A percentile compares a stretch with the other conserved stretches of the same genome.
These are phyloP conservation scores for Ceratocystis smalleyi DNA, from an alignment of 2,329 filamentous ascomycete genomes.

Conservation along the genomic window DNA sequence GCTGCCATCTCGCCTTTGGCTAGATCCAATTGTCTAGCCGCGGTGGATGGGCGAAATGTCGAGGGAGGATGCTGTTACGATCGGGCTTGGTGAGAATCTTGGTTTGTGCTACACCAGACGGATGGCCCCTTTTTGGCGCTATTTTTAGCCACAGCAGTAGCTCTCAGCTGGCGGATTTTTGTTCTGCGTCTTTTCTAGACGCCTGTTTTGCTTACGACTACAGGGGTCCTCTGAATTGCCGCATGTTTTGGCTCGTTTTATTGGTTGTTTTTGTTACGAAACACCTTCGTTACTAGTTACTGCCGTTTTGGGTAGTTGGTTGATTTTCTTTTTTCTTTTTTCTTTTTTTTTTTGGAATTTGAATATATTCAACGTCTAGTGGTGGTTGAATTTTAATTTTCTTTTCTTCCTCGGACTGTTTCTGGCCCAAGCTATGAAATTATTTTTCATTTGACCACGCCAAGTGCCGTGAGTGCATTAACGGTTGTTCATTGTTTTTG, in stretches of 20 bases:
- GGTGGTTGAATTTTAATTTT: too few species aligned
- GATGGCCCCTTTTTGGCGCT: background rate
- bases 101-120: background rate
- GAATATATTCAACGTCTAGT: too few species aligned
- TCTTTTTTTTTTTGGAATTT: background rate
- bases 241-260: background rate
- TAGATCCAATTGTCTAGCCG: too few species aligned
- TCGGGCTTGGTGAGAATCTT: background rate
- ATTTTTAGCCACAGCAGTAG: background rate
- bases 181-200: background rate
- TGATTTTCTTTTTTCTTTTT: background rate
- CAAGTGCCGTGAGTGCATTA: background rate
- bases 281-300: background rate
- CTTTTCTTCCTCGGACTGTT: background rate
- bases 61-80: too few species aligned
- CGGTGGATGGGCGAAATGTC: too few species aligned
- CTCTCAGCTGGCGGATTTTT: background rate
- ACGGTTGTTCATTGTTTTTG: background rate
- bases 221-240: background rate
- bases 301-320: too few species aligned
- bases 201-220: background rate
- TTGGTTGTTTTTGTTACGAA: background rate
- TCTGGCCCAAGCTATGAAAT: background rate
- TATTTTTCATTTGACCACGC: background rate
- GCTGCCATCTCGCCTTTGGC: too few species aligned